Evolutionary conservation across 2,329 filamentous ascomycete genomes (phyloP).

Genomic region (Fusarium temperatum): DNA sequence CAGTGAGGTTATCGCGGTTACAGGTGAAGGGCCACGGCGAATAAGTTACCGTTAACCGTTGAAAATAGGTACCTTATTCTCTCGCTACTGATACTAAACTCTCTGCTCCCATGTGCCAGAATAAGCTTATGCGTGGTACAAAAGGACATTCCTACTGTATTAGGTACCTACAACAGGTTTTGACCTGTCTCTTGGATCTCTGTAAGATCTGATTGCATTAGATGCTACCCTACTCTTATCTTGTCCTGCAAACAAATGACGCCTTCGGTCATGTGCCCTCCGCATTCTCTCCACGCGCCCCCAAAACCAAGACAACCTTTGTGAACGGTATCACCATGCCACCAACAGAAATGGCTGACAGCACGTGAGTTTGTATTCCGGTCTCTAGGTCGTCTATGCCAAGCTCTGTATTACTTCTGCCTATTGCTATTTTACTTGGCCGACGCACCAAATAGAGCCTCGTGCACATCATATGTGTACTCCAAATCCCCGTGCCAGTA

Average conservation of each 20-base stretch:
- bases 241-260: slow-evolving; percentile 24
- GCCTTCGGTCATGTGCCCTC: slow-evolving; percentile 36
- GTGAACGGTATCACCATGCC: slow-evolving; percentile 19
- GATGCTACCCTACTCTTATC: slow-evolving; percentile 16
- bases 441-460: slow-evolving; percentile 63
- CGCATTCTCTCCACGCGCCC: slow-evolving; percentile 29
- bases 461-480: slow-evolving; percentile 72
- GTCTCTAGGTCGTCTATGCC: not conserved
- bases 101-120: not conserved
- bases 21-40: not conserved
- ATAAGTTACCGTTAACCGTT: not conserved
- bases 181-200: slow-evolving; percentile 5
- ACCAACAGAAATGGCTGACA: slow-evolving; percentile 2
- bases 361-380: slow-evolving; percentile 5
- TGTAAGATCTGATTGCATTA: slow-evolving; percentile 20
- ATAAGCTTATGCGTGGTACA: not conserved
- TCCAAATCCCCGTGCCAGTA: slow-evolving; percentile 70
- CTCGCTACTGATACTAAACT: not conserved
- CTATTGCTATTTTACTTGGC: slow-evolving; percentile 48
- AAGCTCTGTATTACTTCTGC: slow-evolving; percentile 2
- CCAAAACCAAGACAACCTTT: slow-evolving; percentile 10
- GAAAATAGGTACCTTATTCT: not conserved
- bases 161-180: slow-evolving; percentile 9
- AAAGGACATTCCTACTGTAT: not conserved
- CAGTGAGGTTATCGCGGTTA: slow-evolving; percentile 19